Base-by-base conservation (phyloP, 176 grass and related monocot species). In the Avena atlantica region DNA sequence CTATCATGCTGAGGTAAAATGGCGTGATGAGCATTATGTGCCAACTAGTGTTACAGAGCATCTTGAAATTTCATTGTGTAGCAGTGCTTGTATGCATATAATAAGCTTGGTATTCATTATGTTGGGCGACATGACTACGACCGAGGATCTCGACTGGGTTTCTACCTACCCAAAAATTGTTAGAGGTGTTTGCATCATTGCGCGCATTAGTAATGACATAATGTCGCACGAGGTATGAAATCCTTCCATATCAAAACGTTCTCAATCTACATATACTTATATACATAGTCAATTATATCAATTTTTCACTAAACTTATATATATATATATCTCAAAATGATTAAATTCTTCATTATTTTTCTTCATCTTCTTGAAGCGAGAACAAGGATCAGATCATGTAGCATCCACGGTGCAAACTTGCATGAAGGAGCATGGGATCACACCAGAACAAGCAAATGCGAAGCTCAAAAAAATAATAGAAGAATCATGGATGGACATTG, bases 401-500 rank as follows among this genome's bases (percentile, higher is more conserved):
- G 42, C 20, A 13, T 74, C 70, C 20, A 74, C 70, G n/a, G 70
- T 74, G 40, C 37, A 74, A 49, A 74, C 70, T 49, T 74, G 70
- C 70, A 74, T 13, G n/a, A 74, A 74, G 19, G 42, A 74, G 70
- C 42, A 74, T 23, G 20, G 70, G 10, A 48, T 49, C 40, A 74
- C 20, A 11, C 13, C 0, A 23, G n/a, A 23, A 13, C 0, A 48
- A 24, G 70, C 70, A 11, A 74, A 74, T 49, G 11, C 2, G 2
- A 74, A 74, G 42, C 70, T 74, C 11, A 62, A 45, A 23, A 20
- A 9, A 15, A 62, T 45, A 45, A 23, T 62, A 16, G 56, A 79
- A 16, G 77, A 79, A 62, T 10, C 77, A 23, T 79, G 77, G 77
- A 79, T 79, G 77, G 56, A 79, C 77, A 62, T 79, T 3, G n/a